Percentiles rank a stretch among this genome's conserved stretches.
Evolutionary conservation across 805 yeast species (phyloP).

Genomic region (Saccharomycopsis capsularis): DNA sequence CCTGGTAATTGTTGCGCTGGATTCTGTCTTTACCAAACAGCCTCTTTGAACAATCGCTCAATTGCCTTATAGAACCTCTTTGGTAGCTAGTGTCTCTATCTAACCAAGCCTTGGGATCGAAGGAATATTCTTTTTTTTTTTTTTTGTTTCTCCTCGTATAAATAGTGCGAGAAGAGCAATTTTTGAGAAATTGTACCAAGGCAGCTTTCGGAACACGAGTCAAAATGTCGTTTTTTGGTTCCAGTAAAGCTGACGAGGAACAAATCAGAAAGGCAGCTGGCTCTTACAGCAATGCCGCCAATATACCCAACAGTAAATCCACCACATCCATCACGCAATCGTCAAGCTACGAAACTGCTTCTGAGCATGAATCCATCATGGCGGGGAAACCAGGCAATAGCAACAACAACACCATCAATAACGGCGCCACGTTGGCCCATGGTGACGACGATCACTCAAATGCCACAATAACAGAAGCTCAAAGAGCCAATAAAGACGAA

Average conservation of each 20-base stretch:
- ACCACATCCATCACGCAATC: slow-evolving; percentile 9
- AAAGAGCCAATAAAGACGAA: neutral
- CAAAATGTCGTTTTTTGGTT: slow-evolving; percentile 6
- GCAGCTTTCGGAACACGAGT: no score
- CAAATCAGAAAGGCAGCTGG: neutral
- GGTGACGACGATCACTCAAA: neutral
- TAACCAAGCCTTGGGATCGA: no score
- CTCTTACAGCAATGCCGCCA: neutral
- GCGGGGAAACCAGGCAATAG: neutral
- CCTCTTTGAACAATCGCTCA: no score
- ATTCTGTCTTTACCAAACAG: no score
- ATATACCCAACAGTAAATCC: slow-evolving; percentile 4
- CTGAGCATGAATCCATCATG: slow-evolving; percentile 2
- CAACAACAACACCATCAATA: neutral
- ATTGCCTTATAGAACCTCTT: no score
- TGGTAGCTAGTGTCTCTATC: no score
- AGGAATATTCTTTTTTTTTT: no score
- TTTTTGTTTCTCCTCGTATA: no score
- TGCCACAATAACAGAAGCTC: neutral
- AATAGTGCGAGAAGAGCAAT: no score
- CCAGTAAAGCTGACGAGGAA: slow-evolving; percentile 5
- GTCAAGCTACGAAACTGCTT: slow-evolving; percentile 11
- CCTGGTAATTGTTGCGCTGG: no score
- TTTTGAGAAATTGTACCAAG: no score
- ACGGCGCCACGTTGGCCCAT: neutral